phyloP scores from a whole-genome alignment of 2,329 filamentous ascomycete genomes.

The Beauveria rudraprayagi region DNA sequence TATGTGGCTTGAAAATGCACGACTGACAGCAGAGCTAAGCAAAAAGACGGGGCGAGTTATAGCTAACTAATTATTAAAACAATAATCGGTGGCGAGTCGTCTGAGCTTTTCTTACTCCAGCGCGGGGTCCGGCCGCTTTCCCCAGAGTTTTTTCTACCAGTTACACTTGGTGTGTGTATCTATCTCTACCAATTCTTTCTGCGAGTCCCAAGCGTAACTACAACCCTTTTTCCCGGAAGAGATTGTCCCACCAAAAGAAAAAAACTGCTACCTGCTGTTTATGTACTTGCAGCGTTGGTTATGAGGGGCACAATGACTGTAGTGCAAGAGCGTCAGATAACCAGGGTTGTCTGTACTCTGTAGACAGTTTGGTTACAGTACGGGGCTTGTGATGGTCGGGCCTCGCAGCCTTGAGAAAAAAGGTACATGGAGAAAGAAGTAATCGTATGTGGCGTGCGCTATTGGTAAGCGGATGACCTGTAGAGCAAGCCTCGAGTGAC shows the following conservation, averaged over 20 bases:
- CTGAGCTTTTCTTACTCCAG: background rate
- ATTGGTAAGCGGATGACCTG: slow-evolving; percentile 3
- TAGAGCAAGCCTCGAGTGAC: background rate
- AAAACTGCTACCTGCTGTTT: background rate
- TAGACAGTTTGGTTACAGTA: background rate
- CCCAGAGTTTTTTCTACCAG: background rate
- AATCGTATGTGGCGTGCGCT: background rate
- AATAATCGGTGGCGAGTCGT: background rate
- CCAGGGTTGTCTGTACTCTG: background rate
- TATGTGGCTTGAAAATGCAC: background rate
- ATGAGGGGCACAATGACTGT: background rate
- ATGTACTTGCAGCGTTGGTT: background rate
- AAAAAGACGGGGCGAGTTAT: background rate
- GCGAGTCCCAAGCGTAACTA: too few species aligned
- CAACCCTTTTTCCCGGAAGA: background rate
- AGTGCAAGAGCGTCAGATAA: background rate
- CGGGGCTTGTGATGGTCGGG: background rate
- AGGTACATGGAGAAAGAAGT: too few species aligned
- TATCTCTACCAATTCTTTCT: background rate
- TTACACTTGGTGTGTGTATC: background rate
- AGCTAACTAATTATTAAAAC: background rate
- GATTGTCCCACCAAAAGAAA: too few species aligned
- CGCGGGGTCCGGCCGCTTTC: background rate
- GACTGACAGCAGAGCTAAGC: background rate
- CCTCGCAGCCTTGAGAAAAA: background rate